These are phyloP conservation scores for Colletotrichum zoysiae DNA, from an alignment of 2,329 filamentous ascomycete genomes.

Conservation along the genomic window DNA sequence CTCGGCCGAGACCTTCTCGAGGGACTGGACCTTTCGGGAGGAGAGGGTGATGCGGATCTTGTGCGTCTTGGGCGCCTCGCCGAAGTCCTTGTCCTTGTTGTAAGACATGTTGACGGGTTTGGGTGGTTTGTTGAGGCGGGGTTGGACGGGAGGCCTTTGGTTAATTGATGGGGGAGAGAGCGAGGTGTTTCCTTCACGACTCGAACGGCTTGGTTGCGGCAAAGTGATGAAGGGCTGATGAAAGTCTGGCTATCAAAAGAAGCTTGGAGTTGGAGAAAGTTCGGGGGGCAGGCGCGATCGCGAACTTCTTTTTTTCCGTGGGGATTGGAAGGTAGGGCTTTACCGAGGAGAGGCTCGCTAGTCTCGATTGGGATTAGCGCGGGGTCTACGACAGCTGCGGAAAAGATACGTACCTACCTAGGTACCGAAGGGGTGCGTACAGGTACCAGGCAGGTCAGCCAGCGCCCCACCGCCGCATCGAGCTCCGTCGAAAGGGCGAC, in stretches of 20 bases:
- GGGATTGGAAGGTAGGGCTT: constrained; percentile 42
- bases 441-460: not conserved
- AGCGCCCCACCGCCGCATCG: constrained; percentile 20
- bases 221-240: constrained; percentile 79
- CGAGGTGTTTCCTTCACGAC: constrained; percentile 75
- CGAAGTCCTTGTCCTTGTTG: constrained; percentile 97
- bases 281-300: constrained; percentile 17
- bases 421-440: no score
- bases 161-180: not conserved
- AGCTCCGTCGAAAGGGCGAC: constrained; percentile 23
- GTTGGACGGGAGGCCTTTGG: constrained; percentile 22
- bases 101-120: constrained; percentile 82
- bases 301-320: constrained; percentile 43
- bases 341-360: constrained; percentile 3
- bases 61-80: constrained; percentile 94
- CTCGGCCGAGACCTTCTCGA: constrained; percentile 98
- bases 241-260: constrained; percentile 43
- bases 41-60: constrained; percentile 90
- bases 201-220: constrained; percentile 81
- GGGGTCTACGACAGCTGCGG: no score
- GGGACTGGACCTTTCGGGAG: constrained; percentile 91
- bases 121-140: constrained; percentile 45
- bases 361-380: not conserved
- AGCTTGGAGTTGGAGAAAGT: constrained; percentile 19
- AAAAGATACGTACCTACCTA: constrained; percentile 22